A percentile compares a stretch with the other conserved stretches of the same genome.
Conservation (phyloP, 73 alveolate genomes). For the Durusdinium trenchii region DNA sequence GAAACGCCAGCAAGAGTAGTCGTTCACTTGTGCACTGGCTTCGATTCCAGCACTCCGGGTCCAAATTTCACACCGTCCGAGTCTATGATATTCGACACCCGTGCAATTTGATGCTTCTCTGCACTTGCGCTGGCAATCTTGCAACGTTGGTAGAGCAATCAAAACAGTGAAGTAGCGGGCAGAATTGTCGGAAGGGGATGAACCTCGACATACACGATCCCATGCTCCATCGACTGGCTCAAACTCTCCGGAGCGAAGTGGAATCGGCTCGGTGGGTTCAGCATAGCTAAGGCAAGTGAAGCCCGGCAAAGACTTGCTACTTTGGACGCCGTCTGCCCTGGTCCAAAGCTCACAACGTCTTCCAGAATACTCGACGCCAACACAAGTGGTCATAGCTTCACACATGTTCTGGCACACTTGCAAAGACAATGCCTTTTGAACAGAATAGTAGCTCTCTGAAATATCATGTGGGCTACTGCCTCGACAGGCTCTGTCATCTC, state of each 20-base stretch:
- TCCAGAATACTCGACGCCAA: background rate
- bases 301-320: background rate
- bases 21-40: too few species aligned
- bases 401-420: background rate
- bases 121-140: too few species aligned
- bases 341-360: background rate
- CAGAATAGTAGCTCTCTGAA: background rate
- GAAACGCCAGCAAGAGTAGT: too few species aligned
- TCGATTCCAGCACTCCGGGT: too few species aligned
- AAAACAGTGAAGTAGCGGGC: too few species aligned
- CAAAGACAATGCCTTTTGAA: background rate
- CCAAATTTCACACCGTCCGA: too few species aligned
- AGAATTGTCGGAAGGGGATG: background rate
- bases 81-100: too few species aligned
- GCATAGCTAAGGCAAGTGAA: background rate
- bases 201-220: background rate
- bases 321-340: background rate
- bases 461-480: background rate
- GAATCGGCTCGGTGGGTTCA: background rate
- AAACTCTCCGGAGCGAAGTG: background rate
- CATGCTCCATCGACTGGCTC: background rate
- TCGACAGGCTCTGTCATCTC: conserved; percentile 20
- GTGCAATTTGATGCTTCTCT: too few species aligned
- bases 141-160: too few species aligned
- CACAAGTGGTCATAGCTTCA: background rate